Conservation (phyloP, 306 rosid species). For the Begonia peltatifolia region DNA sequence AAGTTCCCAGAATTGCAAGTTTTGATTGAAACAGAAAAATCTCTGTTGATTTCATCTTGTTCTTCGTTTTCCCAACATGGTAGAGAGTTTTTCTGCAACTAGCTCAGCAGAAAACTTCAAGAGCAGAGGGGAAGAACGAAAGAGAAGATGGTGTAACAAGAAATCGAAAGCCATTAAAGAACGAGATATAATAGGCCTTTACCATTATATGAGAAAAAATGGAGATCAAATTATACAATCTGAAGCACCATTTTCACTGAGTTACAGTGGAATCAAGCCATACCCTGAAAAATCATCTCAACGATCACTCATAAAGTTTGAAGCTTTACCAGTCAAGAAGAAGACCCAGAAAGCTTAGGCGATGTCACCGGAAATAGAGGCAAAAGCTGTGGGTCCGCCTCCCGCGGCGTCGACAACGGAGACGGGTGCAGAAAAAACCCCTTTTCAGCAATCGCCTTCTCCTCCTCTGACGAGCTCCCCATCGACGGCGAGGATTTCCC, state of each 20-base stretch:
- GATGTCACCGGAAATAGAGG: constrained; percentile 71
- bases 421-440: constrained; percentile 78
- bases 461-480: constrained; percentile 83
- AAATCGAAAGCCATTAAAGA: not conserved
- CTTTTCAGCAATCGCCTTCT: constrained; percentile 80
- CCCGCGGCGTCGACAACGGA: constrained; percentile 56
- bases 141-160: no score
- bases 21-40: no score
- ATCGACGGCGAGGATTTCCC: constrained; percentile 67
- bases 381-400: constrained; percentile 65
- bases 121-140: no score
- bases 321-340: constrained; percentile 21
- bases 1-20: no score
- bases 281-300: not conserved
- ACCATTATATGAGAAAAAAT: no score
- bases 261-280: not conserved
- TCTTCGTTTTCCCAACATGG: no score
- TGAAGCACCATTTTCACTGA: not conserved
- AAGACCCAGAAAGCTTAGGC: constrained; percentile 64
- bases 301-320: not conserved
- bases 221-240: not conserved
- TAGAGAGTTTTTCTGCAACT: no score
- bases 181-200: no score
- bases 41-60: no score
- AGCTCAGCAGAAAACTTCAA: no score